phyloP scores from a whole-genome alignment of 2,329 filamentous ascomycete genomes.

The Grosmannia penicillata region DNA sequence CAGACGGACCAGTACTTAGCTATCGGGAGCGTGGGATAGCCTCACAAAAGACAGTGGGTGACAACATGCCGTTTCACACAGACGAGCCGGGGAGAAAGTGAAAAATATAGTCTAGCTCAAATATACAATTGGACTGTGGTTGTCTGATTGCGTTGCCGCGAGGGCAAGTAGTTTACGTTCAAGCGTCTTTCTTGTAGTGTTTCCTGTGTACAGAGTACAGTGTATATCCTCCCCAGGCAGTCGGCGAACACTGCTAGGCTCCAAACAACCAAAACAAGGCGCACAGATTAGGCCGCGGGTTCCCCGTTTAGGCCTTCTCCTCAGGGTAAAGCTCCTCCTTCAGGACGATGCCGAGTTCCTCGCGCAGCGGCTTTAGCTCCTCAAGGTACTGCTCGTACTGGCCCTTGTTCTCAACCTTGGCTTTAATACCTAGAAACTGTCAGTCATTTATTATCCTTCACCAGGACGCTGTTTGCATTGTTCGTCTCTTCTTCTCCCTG shows the following conservation, averaged over 20 bases:
- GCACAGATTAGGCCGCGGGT: too few relatives aligned
- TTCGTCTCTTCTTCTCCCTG: too few relatives aligned
- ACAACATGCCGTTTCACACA: too few relatives aligned
- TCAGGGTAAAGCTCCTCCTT: slow-evolving; percentile 84
- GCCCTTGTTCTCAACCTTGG: slow-evolving; percentile 96
- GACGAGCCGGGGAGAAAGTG: neutral
- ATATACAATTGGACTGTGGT: neutral
- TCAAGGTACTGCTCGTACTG: slow-evolving; percentile 96
- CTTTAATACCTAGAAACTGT: slow-evolving; percentile 81
- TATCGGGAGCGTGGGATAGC: neutral
- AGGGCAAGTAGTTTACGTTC: neutral
- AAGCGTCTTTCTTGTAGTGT: neutral
- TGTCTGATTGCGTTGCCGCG: neutral
- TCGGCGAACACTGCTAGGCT: too few relatives aligned
- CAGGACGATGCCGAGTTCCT: slow-evolving; percentile 81
- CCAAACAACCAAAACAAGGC: too few relatives aligned
- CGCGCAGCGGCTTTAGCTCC: slow-evolving; percentile 81
- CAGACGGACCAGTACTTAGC: neutral
- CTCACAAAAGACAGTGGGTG: neutral
- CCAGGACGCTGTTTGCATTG: too few relatives aligned
- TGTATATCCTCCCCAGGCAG: neutral
- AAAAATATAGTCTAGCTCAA: slow-evolving; percentile 1
- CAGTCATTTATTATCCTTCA: too few relatives aligned
- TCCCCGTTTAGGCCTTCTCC: slow-evolving; percentile 7
- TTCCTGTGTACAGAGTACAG: neutral